phyloP scores from a whole-genome alignment of 257 asterid genomes.

The Plectranthus barbatus region DNA sequence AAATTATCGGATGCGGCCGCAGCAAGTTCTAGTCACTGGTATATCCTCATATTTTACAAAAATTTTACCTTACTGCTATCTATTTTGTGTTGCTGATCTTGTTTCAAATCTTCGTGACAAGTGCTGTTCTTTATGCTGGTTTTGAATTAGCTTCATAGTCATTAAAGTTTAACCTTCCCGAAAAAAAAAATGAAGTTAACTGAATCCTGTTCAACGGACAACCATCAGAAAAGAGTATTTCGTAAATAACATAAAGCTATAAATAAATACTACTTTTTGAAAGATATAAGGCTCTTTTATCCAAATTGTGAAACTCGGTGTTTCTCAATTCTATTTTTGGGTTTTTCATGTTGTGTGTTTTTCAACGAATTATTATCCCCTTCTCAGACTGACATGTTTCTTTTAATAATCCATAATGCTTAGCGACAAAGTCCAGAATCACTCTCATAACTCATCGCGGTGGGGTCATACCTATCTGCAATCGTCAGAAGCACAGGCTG shows the following conservation, averaged over 20 bases:
- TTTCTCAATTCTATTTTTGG: background rate
- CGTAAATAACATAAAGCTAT: background rate
- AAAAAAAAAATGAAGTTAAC: no score
- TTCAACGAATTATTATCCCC: background rate
- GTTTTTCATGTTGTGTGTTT: background rate
- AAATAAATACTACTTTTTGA: no score
- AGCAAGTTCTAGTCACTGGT: constrained; percentile 40
- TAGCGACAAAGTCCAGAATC: constrained; percentile 48
- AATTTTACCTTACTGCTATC: background rate
- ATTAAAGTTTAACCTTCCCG: background rate
- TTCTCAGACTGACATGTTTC: background rate
- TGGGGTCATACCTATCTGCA: constrained; percentile 29
- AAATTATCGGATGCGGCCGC: constrained; percentile 38
- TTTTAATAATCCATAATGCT: background rate
- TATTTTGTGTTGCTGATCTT: background rate
- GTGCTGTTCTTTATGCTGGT: background rate
- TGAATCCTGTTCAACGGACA: background rate
- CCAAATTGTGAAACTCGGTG: no score
- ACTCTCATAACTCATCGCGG: constrained; percentile 27
- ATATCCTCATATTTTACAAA: constrained; percentile 5
- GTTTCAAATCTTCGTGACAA: background rate
- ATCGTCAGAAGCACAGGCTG: constrained; percentile 35
- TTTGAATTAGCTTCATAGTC: background rate
- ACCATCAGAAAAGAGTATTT: background rate
- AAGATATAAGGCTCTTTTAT: no score